Evolutionary conservation across 1,284 basidiomycete genomes (phyloP), one percentile per base, ranked within the genome.

Genomic region (Caloboletus firmus): DNA sequence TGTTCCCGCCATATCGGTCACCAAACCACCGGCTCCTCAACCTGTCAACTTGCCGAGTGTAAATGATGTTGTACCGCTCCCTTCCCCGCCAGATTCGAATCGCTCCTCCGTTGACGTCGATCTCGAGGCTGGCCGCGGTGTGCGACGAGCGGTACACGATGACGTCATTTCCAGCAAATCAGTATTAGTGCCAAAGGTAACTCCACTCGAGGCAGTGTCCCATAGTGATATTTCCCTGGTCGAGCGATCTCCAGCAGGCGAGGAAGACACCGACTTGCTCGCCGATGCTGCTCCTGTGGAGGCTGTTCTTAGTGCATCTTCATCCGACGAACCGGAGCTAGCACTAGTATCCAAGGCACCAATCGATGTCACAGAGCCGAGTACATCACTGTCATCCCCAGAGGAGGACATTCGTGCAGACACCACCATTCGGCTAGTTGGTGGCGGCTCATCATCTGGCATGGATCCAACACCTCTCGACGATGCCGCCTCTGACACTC

Each of bases 31-130:
- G 4, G 80, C 79, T 0, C 88, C 88, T 18, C 66, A 77, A 45
- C 85, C 87, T 39, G 78, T 90, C 10, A 76, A 76, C 46, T 73
- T 90, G 18, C 88, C 87, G 3, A 86, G 82, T 24, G 74, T 77
- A 18, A 77, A 75, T 35, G 85, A 88, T 60, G 82, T 89, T 51
- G 69, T 75, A 10, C 63, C 75, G 11, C 66, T 74, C 15, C 72
- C 74, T 15, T 79, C 77, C 24, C 76, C 77, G 4, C 74, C 73
- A 17, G 76, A 78, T 54, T 78, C 78, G 18, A 69, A 69, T 26
- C 74, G 72, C 44, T 78, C 78, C 15, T 78, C 77, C 9, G 71
- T 76, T 57, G 77, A 79, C 42, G 70, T 78, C n/a, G 86, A 89
- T 60, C 64, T 87, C 9, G 87, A 89, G 63, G 72, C 81, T 26